Conservation (phyloP, 164 flowering plant species). For the Berberis vulgaris region DNA sequence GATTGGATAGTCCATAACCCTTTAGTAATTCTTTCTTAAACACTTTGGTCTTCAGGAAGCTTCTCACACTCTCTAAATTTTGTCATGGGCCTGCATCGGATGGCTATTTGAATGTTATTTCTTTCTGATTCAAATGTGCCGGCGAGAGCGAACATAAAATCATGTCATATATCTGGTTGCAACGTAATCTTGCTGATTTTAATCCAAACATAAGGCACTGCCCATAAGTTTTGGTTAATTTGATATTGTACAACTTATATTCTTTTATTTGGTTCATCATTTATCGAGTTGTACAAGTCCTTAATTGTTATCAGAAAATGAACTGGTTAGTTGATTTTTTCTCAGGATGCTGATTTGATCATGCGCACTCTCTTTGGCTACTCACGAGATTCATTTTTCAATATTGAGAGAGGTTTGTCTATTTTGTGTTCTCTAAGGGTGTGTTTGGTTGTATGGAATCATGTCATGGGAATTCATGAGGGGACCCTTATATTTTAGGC, state of each 20-base stretch:
- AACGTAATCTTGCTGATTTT: slow-evolving; percentile 75
- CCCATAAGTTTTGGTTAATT: slow-evolving; percentile 70
- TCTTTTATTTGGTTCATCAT: no score
- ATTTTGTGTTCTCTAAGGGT: background rate
- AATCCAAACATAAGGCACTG: slow-evolving; percentile 93
- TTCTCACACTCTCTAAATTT: slow-evolving; percentile 35
- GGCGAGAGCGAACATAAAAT: slow-evolving; percentile 98
- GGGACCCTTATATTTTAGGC: no score
- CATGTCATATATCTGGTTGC: slow-evolving; percentile 82
- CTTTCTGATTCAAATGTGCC: slow-evolving; percentile 94
- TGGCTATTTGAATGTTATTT: slow-evolving; percentile 88
- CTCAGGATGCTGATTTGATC: slow-evolving; percentile 92
- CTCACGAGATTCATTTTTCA: slow-evolving; percentile 94
- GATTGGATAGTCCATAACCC: background rate
- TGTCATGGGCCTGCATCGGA: slow-evolving; percentile 56
- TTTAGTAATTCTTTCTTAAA: slow-evolving; percentile 25
- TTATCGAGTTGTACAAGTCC: no score
- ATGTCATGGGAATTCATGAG: no score
- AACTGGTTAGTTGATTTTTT: background rate
- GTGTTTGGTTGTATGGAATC: no score
- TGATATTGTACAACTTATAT: background rate
- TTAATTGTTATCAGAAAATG: background rate
- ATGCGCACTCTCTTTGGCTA: slow-evolving; percentile 72
- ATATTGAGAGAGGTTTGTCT: slow-evolving; percentile 79
- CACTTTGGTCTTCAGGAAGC: slow-evolving; percentile 44